Evolutionary conservation across 768 basidiomycete species (phyloP).

Genomic region (Rhizopogon rudus): DNA sequence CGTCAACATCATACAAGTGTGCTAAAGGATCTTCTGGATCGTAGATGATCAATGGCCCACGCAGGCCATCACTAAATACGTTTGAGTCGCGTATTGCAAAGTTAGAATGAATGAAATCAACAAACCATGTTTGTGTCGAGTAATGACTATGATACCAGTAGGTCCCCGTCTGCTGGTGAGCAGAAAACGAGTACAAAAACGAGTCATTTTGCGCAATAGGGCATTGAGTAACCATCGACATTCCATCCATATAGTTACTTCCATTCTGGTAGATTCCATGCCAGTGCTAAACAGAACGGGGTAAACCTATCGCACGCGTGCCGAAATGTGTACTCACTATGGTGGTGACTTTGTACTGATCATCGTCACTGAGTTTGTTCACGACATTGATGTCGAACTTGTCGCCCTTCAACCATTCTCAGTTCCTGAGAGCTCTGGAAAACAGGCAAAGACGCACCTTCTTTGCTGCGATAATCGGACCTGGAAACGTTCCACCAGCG

Average conservation of each 20-base stretch:
- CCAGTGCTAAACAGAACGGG: constrained; percentile 14
- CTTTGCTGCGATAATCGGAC: neutral
- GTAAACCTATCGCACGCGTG: neutral
- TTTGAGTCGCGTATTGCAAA: constrained; percentile 27
- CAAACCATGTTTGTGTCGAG: constrained; percentile 9
- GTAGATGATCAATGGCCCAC: constrained; percentile 9
- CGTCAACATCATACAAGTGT: constrained; percentile 12
- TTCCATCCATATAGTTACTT: constrained; percentile 22
- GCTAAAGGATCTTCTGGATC: constrained; percentile 18
- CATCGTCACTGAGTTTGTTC: constrained; percentile 13
- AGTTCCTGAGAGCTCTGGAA: neutral
- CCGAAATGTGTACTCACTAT: constrained; percentile 8
- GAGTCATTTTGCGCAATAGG: constrained; percentile 30
- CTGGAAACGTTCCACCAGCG: neutral
- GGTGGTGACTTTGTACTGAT: constrained; percentile 14
- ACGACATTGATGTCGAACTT: constrained; percentile 12
- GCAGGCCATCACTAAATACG: constrained; percentile 22
- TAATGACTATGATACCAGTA: constrained; percentile 31
- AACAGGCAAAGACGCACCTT: neutral
- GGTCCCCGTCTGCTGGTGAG: constrained; percentile 29
- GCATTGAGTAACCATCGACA: constrained; percentile 34
- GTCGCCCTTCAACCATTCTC: constrained; percentile 4
- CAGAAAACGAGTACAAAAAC: constrained; percentile 32
- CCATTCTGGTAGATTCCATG: constrained; percentile 22
- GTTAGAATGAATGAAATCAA: neutral